Conservation (phyloP, 2,329 filamentous ascomycete species). For the Phialocephala sp. region DNA sequence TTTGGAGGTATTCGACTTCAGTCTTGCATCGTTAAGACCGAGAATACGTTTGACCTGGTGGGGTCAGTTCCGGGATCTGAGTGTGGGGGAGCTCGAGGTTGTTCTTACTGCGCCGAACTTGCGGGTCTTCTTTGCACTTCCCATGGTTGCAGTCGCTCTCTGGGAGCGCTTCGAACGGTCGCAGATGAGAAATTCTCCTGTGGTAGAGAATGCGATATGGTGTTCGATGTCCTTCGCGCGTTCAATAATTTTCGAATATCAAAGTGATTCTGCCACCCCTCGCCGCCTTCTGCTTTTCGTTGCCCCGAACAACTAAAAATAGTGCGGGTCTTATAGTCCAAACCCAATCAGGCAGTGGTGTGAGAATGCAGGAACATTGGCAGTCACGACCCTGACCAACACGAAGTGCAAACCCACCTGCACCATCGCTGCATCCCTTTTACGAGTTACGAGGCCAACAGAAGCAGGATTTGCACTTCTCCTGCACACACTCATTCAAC, state of each 20-base stretch:
- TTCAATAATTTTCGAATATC: not conserved
- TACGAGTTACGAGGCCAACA: constrained; percentile 11
- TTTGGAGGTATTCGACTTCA: constrained; percentile 81
- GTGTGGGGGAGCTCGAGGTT: constrained; percentile 30
- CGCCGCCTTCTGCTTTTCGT: constrained; percentile 17
- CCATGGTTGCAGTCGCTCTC: constrained; percentile 61
- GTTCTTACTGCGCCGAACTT: constrained; percentile 76
- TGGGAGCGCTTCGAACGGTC: not conserved
- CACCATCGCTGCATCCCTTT: constrained; percentile 8
- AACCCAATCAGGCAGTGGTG: constrained; percentile 10
- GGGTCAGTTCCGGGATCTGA: constrained; percentile 26
- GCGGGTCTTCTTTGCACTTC: constrained; percentile 85
- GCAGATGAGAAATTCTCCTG: not conserved
- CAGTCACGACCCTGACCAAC: constrained; percentile 17
- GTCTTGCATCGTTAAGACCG: constrained; percentile 76
- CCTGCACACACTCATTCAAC: constrained; percentile 16
- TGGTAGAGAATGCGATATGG: not conserved
- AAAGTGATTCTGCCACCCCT: not conserved
- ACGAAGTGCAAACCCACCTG: constrained; percentile 22
- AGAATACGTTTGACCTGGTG: constrained; percentile 77
- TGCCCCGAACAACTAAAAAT: constrained; percentile 28
- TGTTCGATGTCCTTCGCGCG: not conserved
- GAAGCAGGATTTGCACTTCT: constrained; percentile 9
- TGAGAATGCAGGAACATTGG: constrained; percentile 29
- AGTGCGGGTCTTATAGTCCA: constrained; percentile 6